Evolutionary conservation across 2,329 filamentous ascomycete genomes (phyloP).

Genomic region (Pseudogymnoascus sp.): DNA sequence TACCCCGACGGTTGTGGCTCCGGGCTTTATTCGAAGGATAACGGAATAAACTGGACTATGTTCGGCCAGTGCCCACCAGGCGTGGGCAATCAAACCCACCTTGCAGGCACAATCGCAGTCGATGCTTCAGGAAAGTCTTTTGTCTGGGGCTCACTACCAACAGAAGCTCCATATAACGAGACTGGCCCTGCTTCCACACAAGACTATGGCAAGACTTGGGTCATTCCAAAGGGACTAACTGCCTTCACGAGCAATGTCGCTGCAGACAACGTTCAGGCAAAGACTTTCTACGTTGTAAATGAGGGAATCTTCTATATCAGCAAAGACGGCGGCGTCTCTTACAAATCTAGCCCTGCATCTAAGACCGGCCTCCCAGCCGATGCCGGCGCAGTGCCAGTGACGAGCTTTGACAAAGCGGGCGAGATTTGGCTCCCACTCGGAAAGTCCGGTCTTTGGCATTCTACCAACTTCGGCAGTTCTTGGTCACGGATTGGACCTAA

Average conservation of each 20-base stretch:
- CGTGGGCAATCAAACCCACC: conserved; percentile 11
- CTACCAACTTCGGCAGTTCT: conserved; percentile 11
- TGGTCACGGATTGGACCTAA: conserved; percentile 12
- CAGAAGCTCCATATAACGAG: conserved; percentile 6
- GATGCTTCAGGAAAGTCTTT: conserved; percentile 16
- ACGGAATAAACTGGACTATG: conserved; percentile 12
- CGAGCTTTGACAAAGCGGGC: conserved; percentile 13
- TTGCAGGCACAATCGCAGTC: conserved; percentile 13
- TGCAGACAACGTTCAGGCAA: conserved; percentile 15
- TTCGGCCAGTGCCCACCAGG: conserved; percentile 12
- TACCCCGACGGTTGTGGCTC: conserved; percentile 14
- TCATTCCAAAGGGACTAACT: conserved; percentile 12
- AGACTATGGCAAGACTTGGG: conserved; percentile 14
- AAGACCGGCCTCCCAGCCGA: conserved; percentile 14
- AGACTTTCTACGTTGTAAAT: conserved; percentile 15
- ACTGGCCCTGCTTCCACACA: conserved; percentile 13
- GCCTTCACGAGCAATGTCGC: conserved; percentile 13
- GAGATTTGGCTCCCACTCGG: conserved; percentile 17
- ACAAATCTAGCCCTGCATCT: conserved; percentile 11
- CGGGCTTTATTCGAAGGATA: conserved; percentile 15
- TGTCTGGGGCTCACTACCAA: conserved; percentile 12
- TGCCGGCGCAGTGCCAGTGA: conserved; percentile 12
- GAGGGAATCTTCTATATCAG: conserved; percentile 15
- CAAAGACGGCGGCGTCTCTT: conserved; percentile 14
- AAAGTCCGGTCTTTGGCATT: conserved; percentile 12